Evolutionary conservation across 768 basidiomycete species (phyloP), one percentile per base, ranked within the genome.

Genomic region (Galerina sulciceps): DNA sequence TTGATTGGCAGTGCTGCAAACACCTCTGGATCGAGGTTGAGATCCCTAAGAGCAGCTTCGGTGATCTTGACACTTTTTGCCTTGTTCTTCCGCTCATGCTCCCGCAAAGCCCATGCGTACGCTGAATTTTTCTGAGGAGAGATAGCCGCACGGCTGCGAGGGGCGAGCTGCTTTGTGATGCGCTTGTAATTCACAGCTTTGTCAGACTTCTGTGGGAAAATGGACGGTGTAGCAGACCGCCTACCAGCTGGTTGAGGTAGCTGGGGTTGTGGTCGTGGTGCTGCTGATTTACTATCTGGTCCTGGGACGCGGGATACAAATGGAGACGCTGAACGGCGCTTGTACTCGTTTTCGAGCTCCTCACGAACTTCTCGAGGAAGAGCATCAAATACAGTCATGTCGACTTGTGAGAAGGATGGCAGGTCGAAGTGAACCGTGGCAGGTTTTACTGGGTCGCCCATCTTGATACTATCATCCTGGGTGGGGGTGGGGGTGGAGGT

Each of bases 351-450:
- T 66, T 90, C 83, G 10, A 93, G 74, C 67, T 94, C 92, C 59
- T 80, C 76, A 20, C 86, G 84, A 6, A 93, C 75, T 22, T 91
- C 89, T 10, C 75, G 78, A 0, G 92, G 91, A 31, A 94, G 77
- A 1, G 87, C 88, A 37, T 87, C 81, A 51, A 91, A 84, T 1
- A 93, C 87, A 4, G 80, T 78, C 74, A 73, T 81, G 67, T 93
- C 91, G 10, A 93, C 79, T 67, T 93, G 91, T 0, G 90, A 91
- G 65, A 91, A 83, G 2, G 87, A 85, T 3, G 90, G 91, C 17
- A 91, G 75, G 37, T 83, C 82, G 2, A 78, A 36, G 22, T 22
- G 60, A 37, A 53, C 37, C 46, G 55, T 62, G 4, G 54, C 36
- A n/a, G 59, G 60, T 53, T 69, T 73, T 23, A 64, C 35, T 1